Conservation (phyloP, 768 basidiomycete species). For the Mrakia hoshinonis region DNA sequence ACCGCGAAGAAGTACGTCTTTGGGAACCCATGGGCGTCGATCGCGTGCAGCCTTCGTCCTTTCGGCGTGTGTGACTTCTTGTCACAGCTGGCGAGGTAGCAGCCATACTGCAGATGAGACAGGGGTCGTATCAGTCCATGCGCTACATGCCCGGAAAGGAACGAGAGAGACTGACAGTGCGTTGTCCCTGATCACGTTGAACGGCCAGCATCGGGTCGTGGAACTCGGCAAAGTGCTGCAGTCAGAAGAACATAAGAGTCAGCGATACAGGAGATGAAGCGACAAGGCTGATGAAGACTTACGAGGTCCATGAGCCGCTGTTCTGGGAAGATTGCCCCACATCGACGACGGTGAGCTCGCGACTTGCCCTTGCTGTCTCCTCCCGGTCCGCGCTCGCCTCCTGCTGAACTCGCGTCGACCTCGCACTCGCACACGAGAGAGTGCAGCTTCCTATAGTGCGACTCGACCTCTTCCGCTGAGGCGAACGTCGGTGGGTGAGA, state of each 20-base stretch:
- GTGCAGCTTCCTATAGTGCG: conserved; percentile 10
- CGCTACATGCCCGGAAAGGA: background rate
- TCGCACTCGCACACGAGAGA: background rate
- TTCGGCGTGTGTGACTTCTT: conserved; percentile 3
- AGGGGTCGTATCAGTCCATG: background rate
- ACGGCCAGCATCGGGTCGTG: conserved; percentile 12
- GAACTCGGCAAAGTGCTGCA: conserved; percentile 16
- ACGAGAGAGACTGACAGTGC: conserved; percentile 1
- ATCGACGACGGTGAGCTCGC: background rate
- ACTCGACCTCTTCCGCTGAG: background rate
- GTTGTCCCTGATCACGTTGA: background rate
- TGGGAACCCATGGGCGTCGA: conserved; percentile 15
- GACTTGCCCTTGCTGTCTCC: conserved; percentile 1
- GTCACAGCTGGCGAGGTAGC: conserved; percentile 3
- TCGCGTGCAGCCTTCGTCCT: background rate
- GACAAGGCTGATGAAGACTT: background rate
- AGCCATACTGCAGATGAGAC: conserved; percentile 1
- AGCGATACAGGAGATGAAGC: background rate
- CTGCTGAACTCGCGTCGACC: background rate
- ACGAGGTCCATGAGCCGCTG: conserved; percentile 13
- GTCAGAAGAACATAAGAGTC: background rate
- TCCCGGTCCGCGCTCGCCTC: background rate
- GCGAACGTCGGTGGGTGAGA: background rate
- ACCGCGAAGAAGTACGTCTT: conserved; percentile 9
- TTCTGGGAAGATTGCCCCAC: conserved; percentile 15